phyloP scores from a whole-genome alignment of 2,329 filamentous ascomycete genomes.

The Huntiella moniliformis region DNA sequence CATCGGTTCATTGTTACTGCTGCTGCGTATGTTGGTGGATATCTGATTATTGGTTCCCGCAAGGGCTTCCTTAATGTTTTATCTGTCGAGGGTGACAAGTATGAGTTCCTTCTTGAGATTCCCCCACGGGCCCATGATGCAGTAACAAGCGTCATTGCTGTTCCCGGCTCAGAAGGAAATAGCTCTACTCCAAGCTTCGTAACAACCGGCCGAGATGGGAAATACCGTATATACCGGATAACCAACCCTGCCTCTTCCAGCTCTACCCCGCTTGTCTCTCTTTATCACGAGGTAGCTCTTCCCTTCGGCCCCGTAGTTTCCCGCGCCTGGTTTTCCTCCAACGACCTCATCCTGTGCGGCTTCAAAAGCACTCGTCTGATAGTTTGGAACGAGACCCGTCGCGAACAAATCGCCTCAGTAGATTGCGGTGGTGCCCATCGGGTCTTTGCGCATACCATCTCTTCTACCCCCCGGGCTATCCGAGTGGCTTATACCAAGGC shows the following conservation, averaged over 20 bases:
- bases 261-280: conserved; percentile 13
- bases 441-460: conserved; percentile 38
- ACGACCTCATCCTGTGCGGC: conserved; percentile 54
- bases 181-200: conserved; percentile 31
- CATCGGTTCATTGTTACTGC: conserved; percentile 31
- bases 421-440: conserved; percentile 76
- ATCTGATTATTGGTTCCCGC: conserved; percentile 36
- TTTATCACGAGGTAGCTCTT: conserved; percentile 49
- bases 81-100: conserved; percentile 4
- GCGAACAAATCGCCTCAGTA: conserved; percentile 50
- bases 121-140: conserved; percentile 27
- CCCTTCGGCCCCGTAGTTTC: conserved; percentile 64
- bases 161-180: conserved; percentile 18
- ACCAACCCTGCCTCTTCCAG: conserved; percentile 12
- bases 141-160: conserved; percentile 45
- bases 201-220: conserved; percentile 60
- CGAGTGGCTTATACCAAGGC: conserved; percentile 60
- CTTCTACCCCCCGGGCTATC: conserved; percentile 15
- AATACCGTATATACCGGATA: conserved; percentile 45
- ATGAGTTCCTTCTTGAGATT: conserved; percentile 7
- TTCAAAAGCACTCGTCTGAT: conserved; percentile 67
- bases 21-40: conserved; percentile 22
- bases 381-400: conserved; percentile 56
- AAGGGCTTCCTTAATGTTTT: conserved; percentile 29
- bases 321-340: conserved; percentile 40